Base-by-base conservation (phyloP, 805 yeast species). In the Suhomyces sp. region DNA sequence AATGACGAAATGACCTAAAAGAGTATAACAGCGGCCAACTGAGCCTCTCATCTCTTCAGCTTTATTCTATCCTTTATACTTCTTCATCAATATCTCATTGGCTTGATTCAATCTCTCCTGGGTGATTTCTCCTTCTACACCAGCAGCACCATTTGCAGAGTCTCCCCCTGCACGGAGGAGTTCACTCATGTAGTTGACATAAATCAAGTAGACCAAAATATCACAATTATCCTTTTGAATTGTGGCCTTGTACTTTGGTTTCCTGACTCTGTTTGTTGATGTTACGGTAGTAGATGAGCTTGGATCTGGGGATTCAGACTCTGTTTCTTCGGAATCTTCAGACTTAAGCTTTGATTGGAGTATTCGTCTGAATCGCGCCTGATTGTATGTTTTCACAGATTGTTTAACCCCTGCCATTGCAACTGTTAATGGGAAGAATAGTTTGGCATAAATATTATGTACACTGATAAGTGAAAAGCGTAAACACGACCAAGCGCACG, bases 151-250 rank as follows among this genome's bases (percentile, higher is more conserved):
- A 15, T 51, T 46, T 4, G 76, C 65, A 5, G 63, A 45, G 20
- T 51, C 51, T 19, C 63, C 56, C 0, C 78, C 74, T 36, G 68
- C 65, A 11, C 40, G 29, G 5, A 72, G 47, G 21, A 76, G 56
- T 23, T 53, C 65, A 44, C 59, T 56, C 35, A 76, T 39, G 46
- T 75, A 77, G 24, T 72, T 60, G 22, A 73, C 50, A 37, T 75
- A 75, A 28, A 76, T 63, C 33, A 77, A 47, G 35, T 74, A 68
- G 14, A 76, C 45, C 35, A 77, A 47, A 31, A 69, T 39, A 45
- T 69, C 76, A 14, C 68, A 50, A 31, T 63, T 60, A 40, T 70
- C 76, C 15, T 60, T 61, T 21, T 56, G 54, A 11, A 67, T 33
- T 6, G 44, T 22, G 28, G 19, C 47, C 28, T 39, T 39, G 11